phyloP scores from a whole-genome alignment of 2,329 filamentous ascomycete genomes.

The Diaporthe vexans region DNA sequence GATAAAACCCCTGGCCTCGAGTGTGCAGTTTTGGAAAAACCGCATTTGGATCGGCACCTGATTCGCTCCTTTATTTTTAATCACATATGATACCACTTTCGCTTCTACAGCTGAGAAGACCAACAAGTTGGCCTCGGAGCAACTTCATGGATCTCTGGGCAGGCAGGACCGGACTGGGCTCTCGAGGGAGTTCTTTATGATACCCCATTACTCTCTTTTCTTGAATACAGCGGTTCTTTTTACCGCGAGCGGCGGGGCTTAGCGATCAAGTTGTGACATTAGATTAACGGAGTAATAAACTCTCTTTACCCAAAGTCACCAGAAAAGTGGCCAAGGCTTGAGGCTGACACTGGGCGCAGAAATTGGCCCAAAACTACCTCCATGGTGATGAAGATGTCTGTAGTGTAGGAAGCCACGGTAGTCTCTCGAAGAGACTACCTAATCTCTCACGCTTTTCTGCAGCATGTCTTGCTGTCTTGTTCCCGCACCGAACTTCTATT shows the following conservation, averaged over 20 bases:
- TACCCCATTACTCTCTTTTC: conserved; percentile 40
- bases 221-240: conserved; percentile 25
- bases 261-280: conserved; percentile 17
- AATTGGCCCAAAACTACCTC: not conserved
- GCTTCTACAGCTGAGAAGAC: conserved; percentile 20
- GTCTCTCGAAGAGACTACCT: not conserved
- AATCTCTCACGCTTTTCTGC: not conserved
- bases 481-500: not conserved
- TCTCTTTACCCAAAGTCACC: not conserved
- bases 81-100: conserved; percentile 41
- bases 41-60: conserved; percentile 4
- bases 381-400: too few relatives aligned
- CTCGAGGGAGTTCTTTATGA: conserved; percentile 26
- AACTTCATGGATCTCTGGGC: conserved; percentile 15
- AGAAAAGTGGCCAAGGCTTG: not conserved
- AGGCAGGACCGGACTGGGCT: conserved; percentile 31
- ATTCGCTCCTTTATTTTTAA: conserved; percentile 37
- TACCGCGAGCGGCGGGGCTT: not conserved
- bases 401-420: not conserved
- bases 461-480: not conserved
- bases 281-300: conserved; percentile 22
- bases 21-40: not conserved
- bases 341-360: too few relatives aligned
- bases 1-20: too few relatives aligned
- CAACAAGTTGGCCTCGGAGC: conserved; percentile 16